Percentiles rank a stretch among this genome's conserved stretches.
These are phyloP conservation scores for Arachnomyces sp. DNA, from an alignment of 2,329 filamentous ascomycete genomes.

Conservation along the genomic window DNA sequence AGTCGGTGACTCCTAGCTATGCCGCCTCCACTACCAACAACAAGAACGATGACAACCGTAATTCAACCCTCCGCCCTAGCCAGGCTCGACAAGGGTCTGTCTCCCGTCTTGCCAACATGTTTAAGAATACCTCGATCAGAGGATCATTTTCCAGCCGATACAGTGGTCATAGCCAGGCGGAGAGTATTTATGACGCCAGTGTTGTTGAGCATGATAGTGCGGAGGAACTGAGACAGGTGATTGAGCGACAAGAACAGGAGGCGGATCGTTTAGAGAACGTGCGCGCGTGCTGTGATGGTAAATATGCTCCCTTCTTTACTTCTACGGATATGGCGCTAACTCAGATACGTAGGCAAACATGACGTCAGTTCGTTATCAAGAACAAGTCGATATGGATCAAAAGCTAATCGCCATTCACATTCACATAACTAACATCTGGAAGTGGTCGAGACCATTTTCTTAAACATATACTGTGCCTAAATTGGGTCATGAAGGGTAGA, in stretches of 20 bases:
- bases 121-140: conserved; percentile 40
- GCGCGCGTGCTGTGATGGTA: conserved; percentile 93
- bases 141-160: conserved; percentile 44
- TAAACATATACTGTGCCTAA: conserved; percentile 8
- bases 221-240: conserved; percentile 72
- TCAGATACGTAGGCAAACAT: conserved; percentile 55
- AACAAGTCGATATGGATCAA: conserved; percentile 35
- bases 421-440: conserved; percentile 24
- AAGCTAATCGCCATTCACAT: conserved; percentile 28
- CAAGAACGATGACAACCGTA: conserved; percentile 24
- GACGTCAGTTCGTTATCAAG: conserved; percentile 50
- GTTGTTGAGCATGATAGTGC: conserved; percentile 59
- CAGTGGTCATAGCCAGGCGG: conserved; percentile 33
- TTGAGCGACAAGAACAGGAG: conserved; percentile 60
- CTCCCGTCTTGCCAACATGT: conserved; percentile 41
- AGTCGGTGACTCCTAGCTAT: conserved; percentile 28
- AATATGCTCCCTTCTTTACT: conserved; percentile 31
- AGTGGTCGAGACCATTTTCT: conserved; percentile 4
- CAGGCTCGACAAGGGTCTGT: conserved; percentile 36
- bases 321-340: conserved; percentile 14
- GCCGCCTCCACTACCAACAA: conserved; percentile 28
- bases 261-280: conserved; percentile 86
- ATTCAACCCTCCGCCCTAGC: conserved; percentile 25
- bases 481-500: conserved; percentile 3
- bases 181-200: conserved; percentile 33